Base-by-base conservation (phyloP, 805 yeast species). In the Ogataea minuta region DNA sequence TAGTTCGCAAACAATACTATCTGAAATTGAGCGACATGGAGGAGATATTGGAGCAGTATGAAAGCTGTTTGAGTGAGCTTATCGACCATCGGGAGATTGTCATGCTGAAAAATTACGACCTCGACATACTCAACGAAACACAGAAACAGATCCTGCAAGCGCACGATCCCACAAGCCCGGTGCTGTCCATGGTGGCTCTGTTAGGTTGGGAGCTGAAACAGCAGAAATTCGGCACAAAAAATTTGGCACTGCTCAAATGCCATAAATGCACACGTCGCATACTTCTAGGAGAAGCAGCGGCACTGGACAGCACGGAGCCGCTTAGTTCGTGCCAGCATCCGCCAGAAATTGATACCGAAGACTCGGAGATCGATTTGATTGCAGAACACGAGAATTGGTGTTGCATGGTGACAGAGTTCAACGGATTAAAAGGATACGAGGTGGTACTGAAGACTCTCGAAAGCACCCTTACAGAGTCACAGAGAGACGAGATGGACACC, bases 331-430 rank as follows among this genome's bases (percentile, higher is more conserved):
- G 61, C 35, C 53, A 54, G 30, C 55, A 59, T 30, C 57, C 63
- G 13, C 56, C 65, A 0, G 52, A 56, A 2, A 34, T 47, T 4
- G 43, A 43, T 9, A 33, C 37, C 4, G 35, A 35, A 17, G 46
- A 48, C 23, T 20, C 44, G 28, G 54, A 46, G 2, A 49, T 65
- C 12, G 55, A 67, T 38, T 36, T 66, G 3, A 28, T 60, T 4
- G 47, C 46, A 6, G 72, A 67, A 25, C 72, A 67, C 39, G 62
- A 59, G 23, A 29, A 36, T 12, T 68, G 73, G 73, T 65, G 68
- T 25, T 60, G 68, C 34, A 52, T 56, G 41, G 41, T 48, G 40
- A 28, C 49, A 15, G 13, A 48, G 41, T 17, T 16, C 16, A 31
- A 41, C 16, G 36, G 27, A 6, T 11, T 26, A 17, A 16, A 25